Base-by-base conservation (phyloP, 495 filamentous ascomycete species). In the Talaromyces wortmannii region DNA sequence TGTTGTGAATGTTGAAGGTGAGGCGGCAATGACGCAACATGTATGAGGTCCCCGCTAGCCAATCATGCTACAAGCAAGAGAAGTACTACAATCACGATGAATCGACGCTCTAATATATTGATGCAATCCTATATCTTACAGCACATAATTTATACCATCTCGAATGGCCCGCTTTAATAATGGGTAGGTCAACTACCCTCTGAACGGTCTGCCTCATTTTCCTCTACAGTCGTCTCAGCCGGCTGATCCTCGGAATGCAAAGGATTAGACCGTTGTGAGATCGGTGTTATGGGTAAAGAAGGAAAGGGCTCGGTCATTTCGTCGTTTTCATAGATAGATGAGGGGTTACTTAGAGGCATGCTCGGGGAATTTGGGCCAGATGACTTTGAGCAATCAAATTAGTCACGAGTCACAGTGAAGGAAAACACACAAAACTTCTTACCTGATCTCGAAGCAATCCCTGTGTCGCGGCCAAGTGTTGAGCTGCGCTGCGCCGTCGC, bases 401-500 rank as follows among this genome's bases (percentile, higher is more conserved):
- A 23, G 23, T 23, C 23, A 23, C 23, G 23, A 4, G 23, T 23
- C 23, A 23, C 23, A 2, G 23, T 23, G 23, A 23, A 23, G 4
- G 23, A 4, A 23, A 4, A 23, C 4, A 17, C 6, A 3, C 3
- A 1, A 51, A 0, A 5, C n/a, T 17, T 23, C 52, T 33, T 61
- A 68, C 67, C 65, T 56, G 55, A 45, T 60, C 53, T 3, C 55
- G 48, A 32, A 65, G 59, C 45, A 96, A 68, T 2, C 92, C 91
- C 32, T 84, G 80, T 56, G 83, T 78, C 16, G 81, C 59, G 12
- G 94, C 92, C 53, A 96, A 60, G 55, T 81, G 78, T 18, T 80
- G 80, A 1, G 92, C 92, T 30, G 85, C 88, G 53, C 81, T 67
- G 47, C 92, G 78, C 65, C 84, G 89, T 52, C 78, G 78, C 64